Conservation (phyloP, 192 early-diverging fungal genomes). For the Entomortierella lignicola region DNA sequence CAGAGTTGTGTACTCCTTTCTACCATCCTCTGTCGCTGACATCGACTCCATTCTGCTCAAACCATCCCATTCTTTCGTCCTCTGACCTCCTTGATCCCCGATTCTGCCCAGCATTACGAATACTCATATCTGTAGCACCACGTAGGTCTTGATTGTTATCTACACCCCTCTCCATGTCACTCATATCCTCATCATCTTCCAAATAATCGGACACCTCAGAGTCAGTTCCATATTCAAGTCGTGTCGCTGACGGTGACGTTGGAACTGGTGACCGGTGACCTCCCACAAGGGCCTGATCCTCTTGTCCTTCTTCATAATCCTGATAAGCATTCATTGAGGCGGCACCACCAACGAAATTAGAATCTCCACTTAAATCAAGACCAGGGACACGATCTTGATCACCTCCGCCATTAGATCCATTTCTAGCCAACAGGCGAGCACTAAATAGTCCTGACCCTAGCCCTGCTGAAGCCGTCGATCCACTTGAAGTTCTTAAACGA, state of each 20-base stretch:
- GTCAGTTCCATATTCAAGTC: slow-evolving; percentile 15
- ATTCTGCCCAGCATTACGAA: neutral
- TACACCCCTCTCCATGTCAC: slow-evolving; percentile 38
- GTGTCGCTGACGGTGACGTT: neutral
- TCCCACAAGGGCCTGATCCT: slow-evolving; percentile 26
- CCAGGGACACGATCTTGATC: neutral
- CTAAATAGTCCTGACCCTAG: slow-evolving; percentile 1
- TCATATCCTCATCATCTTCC: slow-evolving; percentile 28
- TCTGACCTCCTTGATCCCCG: neutral
- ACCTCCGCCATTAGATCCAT: neutral
- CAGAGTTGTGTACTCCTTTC: neutral
- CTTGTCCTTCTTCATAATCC: slow-evolving; percentile 22
- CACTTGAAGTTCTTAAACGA: slow-evolving; percentile 2
- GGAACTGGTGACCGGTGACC: slow-evolving; percentile 10
- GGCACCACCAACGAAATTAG: slow-evolving; percentile 20
- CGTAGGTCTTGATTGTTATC: slow-evolving; percentile 9
- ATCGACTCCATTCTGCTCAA: slow-evolving; percentile 32
- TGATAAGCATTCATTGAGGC: neutral
- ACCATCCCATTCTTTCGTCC: slow-evolving; percentile 30
- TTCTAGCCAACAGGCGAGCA: slow-evolving; percentile 15
- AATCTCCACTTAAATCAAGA: neutral
- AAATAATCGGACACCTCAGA: slow-evolving; percentile 24
- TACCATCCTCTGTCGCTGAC: slow-evolving; percentile 21
- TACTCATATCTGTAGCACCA: slow-evolving; percentile 16
- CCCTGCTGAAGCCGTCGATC: neutral